Evolutionary conservation across 78 protist species (phyloP).

Genomic region (Protostelium mycophagum): DNA sequence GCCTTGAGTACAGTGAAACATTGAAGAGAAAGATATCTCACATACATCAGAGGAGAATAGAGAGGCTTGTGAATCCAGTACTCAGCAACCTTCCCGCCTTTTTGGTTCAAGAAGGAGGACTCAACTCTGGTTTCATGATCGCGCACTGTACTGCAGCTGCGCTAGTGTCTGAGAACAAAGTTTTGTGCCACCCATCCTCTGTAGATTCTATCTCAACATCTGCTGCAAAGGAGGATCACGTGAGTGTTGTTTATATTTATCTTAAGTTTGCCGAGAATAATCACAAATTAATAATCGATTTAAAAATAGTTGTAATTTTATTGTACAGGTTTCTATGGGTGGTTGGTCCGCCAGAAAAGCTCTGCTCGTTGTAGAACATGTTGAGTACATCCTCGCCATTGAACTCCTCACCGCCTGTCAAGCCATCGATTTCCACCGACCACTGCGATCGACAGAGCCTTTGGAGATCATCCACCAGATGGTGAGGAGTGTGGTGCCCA

Average conservation of each 20-base stretch:
- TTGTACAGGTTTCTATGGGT: constrained; percentile 73
- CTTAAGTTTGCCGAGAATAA: too few species aligned
- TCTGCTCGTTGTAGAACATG: constrained; percentile 68
- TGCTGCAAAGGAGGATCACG: constrained; percentile 86
- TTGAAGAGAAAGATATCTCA: background rate
- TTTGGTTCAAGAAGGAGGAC: constrained; percentile 71
- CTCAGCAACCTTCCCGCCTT: constrained; percentile 80
- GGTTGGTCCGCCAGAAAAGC: constrained; percentile 77
- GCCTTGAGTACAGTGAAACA: too few species aligned
- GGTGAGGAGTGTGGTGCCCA: constrained; percentile 61
- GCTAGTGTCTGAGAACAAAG: constrained; percentile 83
- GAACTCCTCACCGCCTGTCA: constrained; percentile 86
- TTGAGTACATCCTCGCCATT: constrained; percentile 77
- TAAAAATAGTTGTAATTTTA: background rate
- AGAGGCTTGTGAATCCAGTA: constrained; percentile 68
- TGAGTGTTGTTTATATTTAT: too few species aligned
- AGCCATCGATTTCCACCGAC: constrained; percentile 69
- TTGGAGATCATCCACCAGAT: constrained; percentile 57
- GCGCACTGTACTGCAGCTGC: constrained; percentile 90
- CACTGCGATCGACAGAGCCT: constrained; percentile 49
- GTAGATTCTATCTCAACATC: constrained; percentile 79
- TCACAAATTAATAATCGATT: background rate
- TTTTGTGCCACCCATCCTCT: constrained; percentile 84
- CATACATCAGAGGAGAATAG: constrained; percentile 71
- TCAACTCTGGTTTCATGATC: constrained; percentile 90